Conservation (phyloP, 1,284 basidiomycete species). For the Mycena citricolor region DNA sequence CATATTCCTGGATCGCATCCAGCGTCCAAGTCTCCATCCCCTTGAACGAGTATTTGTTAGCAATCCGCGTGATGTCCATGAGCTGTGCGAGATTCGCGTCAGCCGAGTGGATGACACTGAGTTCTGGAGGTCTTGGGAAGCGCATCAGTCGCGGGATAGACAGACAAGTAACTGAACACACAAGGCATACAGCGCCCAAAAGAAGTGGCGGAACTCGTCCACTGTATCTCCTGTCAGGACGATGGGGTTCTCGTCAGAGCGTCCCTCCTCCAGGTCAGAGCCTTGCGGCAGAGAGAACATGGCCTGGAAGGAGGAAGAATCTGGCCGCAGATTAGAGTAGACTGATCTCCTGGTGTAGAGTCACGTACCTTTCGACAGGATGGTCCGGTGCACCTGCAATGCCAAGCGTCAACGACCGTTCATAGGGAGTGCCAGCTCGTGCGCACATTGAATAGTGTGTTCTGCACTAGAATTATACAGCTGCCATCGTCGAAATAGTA, state of each 20-base stretch:
- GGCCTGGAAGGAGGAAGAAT: conserved; percentile 58
- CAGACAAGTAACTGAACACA: conserved; percentile 22
- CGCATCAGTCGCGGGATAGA: conserved; percentile 8
- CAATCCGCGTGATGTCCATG: conserved; percentile 59
- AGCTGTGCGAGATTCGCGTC: conserved; percentile 52
- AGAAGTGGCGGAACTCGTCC: conserved; percentile 62
- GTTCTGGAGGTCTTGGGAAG: conserved; percentile 64
- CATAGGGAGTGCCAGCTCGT: conserved; percentile 11
- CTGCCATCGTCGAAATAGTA: conserved; percentile 60
- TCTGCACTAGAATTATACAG: conserved; percentile 55
- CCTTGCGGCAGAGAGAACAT: conserved; percentile 67
- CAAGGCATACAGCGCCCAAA: conserved; percentile 61
- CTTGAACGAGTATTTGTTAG: conserved; percentile 71
- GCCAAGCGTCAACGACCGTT: conserved; percentile 3
- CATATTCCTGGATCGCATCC: conserved; percentile 61
- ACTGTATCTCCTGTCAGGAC: conserved; percentile 57
- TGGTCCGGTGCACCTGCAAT: conserved; percentile 60
- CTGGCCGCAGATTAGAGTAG: no score
- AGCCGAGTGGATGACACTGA: conserved; percentile 44
- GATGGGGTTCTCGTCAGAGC: conserved; percentile 62
- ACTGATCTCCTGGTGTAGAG: no score
- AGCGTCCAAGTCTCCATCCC: conserved; percentile 67
- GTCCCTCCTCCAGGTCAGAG: conserved; percentile 47
- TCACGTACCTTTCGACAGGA: conserved; percentile 44
- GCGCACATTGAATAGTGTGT: conserved; percentile 65